Percentiles rank a stretch among this genome's conserved stretches.
phyloP scores from a whole-genome alignment of 2,329 filamentous ascomycete genomes.

The Xylaria digitata region DNA sequence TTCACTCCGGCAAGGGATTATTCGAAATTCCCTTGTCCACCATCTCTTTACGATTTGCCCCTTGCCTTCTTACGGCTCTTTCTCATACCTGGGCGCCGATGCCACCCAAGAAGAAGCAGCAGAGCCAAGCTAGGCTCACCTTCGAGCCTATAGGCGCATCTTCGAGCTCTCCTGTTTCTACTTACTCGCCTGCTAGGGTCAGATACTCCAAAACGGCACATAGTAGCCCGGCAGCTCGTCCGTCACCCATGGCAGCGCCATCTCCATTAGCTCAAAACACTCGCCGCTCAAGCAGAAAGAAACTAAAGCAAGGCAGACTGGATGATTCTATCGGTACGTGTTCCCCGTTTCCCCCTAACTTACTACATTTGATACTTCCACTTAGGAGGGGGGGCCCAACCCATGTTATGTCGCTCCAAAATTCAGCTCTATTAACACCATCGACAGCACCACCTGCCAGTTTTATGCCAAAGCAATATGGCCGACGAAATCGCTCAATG shows the following conservation, averaged over 20 bases:
- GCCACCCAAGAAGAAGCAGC: slow-evolving; percentile 42
- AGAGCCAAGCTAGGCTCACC: slow-evolving; percentile 48
- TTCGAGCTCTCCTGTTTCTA: slow-evolving; percentile 40
- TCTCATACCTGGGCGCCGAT: slow-evolving; percentile 29
- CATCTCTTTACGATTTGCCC: not conserved
- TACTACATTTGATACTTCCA: not conserved
- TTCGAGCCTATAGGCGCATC: slow-evolving; percentile 47
- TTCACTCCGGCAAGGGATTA: not conserved
- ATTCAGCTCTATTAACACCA: slow-evolving; percentile 25
- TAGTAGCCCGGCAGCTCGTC: slow-evolving; percentile 34
- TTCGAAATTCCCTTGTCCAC: not conserved
- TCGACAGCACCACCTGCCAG: slow-evolving; percentile 37
- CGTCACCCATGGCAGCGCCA: slow-evolving; percentile 18
- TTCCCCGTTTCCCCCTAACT: not conserved
- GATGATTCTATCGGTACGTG: slow-evolving; percentile 38
- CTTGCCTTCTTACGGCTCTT: not conserved
- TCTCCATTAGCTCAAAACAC: slow-evolving; percentile 12
- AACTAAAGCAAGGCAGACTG: slow-evolving; percentile 37
- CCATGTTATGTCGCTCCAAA: not conserved
- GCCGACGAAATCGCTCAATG: slow-evolving; percentile 23
- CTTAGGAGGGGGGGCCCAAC: not conserved
- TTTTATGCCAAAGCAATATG: slow-evolving; percentile 46
- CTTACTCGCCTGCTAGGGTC: slow-evolving; percentile 46
- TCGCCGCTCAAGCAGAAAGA: slow-evolving; percentile 24
- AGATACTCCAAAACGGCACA: slow-evolving; percentile 43